Evolutionary conservation across 2,329 filamentous ascomycete genomes (phyloP).

Genomic region (Escovopsis sp.): DNA sequence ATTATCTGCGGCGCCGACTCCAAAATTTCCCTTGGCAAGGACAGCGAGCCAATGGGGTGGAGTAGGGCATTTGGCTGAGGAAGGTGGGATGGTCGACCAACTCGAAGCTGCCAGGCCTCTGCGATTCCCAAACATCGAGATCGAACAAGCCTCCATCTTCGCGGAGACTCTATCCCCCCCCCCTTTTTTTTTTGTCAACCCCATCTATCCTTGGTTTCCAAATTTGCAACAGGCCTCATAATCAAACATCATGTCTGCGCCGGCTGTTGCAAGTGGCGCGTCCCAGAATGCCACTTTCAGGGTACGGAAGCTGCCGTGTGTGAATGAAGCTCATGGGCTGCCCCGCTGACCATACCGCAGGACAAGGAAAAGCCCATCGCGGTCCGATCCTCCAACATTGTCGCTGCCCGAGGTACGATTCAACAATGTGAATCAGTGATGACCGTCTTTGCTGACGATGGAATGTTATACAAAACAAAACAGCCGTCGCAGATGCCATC

Average conservation of each 20-base stretch:
- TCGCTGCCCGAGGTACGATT: slow-evolving; percentile 74
- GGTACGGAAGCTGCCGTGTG: slow-evolving; percentile 25
- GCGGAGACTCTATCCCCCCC: too few relatives aligned
- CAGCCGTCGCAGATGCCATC: slow-evolving; percentile 94
- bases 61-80: slow-evolving; percentile 19
- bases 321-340: slow-evolving; percentile 18
- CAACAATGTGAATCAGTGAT: background rate
- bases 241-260: slow-evolving; percentile 34
- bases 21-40: slow-evolving; percentile 22
- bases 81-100: slow-evolving; percentile 22
- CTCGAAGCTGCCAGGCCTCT: slow-evolving; percentile 16
- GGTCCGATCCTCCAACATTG: slow-evolving; percentile 90
- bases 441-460: background rate
- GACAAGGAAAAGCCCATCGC: slow-evolving; percentile 98
- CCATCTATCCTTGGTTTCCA: too few relatives aligned
- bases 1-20: slow-evolving; percentile 24
- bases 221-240: slow-evolving; percentile 4
- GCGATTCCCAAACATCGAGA: slow-evolving; percentile 8
- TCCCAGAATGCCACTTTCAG: slow-evolving; percentile 41
- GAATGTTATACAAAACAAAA: slow-evolving; percentile 1
- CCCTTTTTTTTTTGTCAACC: too few relatives aligned
- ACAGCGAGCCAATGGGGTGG: slow-evolving; percentile 12
- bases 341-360: slow-evolving; percentile 28
- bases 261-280: slow-evolving; percentile 21
- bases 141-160: too few relatives aligned